Conservation (phyloP, 306 rosid species). For the Dalbergia oliveri region DNA sequence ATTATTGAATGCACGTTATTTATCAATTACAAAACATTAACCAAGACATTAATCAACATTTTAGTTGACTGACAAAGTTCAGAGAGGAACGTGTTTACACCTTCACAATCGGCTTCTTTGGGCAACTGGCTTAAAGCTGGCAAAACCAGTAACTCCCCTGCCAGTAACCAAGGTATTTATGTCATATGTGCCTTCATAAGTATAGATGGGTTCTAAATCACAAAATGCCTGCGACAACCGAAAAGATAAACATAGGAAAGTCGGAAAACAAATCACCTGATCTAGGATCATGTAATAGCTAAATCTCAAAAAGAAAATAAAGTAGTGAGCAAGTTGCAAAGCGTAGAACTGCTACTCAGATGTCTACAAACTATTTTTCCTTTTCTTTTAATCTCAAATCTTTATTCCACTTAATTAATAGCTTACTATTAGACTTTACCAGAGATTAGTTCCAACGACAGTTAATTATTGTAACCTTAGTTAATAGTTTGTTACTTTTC, state of each 20-base stretch:
- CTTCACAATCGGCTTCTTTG: conserved; percentile 70
- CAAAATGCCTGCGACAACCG: conserved; percentile 74
- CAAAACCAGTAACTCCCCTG: conserved; percentile 76
- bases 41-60: background rate
- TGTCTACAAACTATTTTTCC: background rate
- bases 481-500: no score
- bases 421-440: no score
- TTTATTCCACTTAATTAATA: background rate
- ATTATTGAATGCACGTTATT: background rate
- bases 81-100: conserved; percentile 23
- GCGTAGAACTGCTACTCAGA: background rate
- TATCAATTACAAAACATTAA: background rate
- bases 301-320: background rate
- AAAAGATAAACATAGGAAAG: background rate
- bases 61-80: background rate
- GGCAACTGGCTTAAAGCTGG: conserved; percentile 76
- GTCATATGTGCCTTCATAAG: conserved; percentile 88
- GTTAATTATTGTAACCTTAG: no score
- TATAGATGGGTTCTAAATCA: conserved; percentile 89
- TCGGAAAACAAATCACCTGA: background rate
- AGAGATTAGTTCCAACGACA: no score
- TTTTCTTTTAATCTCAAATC: background rate
- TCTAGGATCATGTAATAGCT: background rate
- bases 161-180: conserved; percentile 77
- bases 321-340: background rate